These are phyloP conservation scores for Agastache rugosa DNA, from an alignment of 257 asterid species.

Conservation along the genomic window DNA sequence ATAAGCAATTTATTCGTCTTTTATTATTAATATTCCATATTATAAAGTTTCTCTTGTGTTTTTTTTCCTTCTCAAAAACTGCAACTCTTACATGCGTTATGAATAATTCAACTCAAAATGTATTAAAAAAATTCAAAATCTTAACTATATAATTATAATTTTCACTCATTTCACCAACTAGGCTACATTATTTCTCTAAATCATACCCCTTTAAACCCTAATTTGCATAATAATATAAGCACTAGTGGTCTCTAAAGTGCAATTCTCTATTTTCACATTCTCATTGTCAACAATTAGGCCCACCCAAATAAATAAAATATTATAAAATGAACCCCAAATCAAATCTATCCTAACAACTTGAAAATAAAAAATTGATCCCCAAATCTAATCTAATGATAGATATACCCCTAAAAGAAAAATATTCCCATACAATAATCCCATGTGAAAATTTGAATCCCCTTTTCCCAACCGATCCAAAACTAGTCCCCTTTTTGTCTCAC, in stretches of 20 bases:
- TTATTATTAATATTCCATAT: too few species aligned
- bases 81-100: too few species aligned
- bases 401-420: conserved; percentile 17
- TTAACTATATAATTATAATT: too few species aligned
- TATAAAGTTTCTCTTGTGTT: too few species aligned
- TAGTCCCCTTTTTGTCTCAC: conserved; percentile 42
- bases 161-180: too few species aligned
- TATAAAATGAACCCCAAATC: conserved; percentile 16
- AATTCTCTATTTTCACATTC: conserved; percentile 4
- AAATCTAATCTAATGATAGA: conserved; percentile 30
- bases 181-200: not conserved
- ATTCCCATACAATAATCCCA: conserved; percentile 32
- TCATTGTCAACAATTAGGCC: conserved; percentile 20
- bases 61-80: too few species aligned
- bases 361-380: conserved; percentile 29
- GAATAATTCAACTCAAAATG: too few species aligned
- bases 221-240: conserved; percentile 17
- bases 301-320: conserved; percentile 18
- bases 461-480: conserved; percentile 41
- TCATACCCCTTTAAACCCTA: not conserved
- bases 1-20: too few species aligned
- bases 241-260: conserved; percentile 5
- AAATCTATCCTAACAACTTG: conserved; percentile 23
- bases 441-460: conserved; percentile 28
- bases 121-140: too few species aligned